phyloP scores from a whole-genome alignment of 2,329 filamentous ascomycete genomes.

The Xylariomycetidae sp. region DNA sequence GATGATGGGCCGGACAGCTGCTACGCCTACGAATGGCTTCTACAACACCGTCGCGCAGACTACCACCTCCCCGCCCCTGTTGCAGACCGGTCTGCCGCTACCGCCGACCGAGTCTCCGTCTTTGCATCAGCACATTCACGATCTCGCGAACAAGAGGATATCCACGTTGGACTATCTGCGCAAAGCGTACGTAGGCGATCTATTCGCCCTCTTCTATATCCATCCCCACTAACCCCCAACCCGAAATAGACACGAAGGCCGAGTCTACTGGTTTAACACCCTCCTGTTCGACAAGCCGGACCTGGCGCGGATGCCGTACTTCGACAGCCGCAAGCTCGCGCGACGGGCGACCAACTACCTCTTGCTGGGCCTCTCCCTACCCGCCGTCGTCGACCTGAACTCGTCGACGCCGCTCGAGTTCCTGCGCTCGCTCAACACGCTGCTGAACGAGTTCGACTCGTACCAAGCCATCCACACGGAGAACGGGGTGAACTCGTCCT shows the following conservation, averaged over 20 bases:
- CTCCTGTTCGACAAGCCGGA: slow-evolving; percentile 83
- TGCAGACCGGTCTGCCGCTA: slow-evolving; percentile 18
- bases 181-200: slow-evolving; percentile 84
- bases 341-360: slow-evolving; percentile 92
- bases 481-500: slow-evolving; percentile 61
- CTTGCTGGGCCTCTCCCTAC: slow-evolving; percentile 84
- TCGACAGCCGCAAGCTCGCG: slow-evolving; percentile 75
- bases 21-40: slow-evolving; percentile 27
- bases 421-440: slow-evolving; percentile 75
- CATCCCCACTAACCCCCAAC: too few relatives aligned
- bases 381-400: slow-evolving; percentile 82
- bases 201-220: too few relatives aligned
- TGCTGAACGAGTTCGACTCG: slow-evolving; percentile 86
- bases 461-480: slow-evolving; percentile 85
- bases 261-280: slow-evolving; percentile 98
- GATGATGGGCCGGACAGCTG: slow-evolving; percentile 39
- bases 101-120: slow-evolving; percentile 41
- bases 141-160: slow-evolving; percentile 86
- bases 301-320: slow-evolving; percentile 75
- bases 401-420: slow-evolving; percentile 76
- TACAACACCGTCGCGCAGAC: slow-evolving; percentile 19
- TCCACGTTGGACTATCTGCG: slow-evolving; percentile 88
- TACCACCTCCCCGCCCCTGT: slow-evolving; percentile 18
- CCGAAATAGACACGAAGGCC: slow-evolving; percentile 73
- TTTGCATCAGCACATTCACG: slow-evolving; percentile 65